Conservation (phyloP, 768 basidiomycete genomes). For the Gloeostereum incarnatum region DNA sequence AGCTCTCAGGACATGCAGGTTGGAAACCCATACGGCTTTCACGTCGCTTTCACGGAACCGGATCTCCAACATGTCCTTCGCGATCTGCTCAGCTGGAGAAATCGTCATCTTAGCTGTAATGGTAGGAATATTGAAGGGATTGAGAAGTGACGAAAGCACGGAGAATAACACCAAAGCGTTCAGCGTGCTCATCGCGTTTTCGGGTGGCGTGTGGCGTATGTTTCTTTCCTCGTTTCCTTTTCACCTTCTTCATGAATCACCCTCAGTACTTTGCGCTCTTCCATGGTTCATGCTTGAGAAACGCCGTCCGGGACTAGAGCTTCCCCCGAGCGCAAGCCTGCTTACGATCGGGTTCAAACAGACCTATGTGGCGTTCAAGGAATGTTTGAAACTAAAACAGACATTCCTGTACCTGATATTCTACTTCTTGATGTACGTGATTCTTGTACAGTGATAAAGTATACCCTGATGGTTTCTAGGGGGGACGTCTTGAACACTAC, state of each 20-base stretch:
- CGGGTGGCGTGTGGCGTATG: conserved; percentile 69
- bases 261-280: conserved; percentile 50
- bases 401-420: conserved; percentile 68
- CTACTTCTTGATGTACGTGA: conserved; percentile 63
- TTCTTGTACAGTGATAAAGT: background rate
- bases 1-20: conserved; percentile 13
- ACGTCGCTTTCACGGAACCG: conserved; percentile 64
- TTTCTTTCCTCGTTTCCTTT: conserved; percentile 5
- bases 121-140: conserved; percentile 64
- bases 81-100: conserved; percentile 62
- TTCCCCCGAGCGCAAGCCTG: conserved; percentile 46
- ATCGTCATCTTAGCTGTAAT: conserved; percentile 61
- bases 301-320: conserved; percentile 50
- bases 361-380: conserved; percentile 48
- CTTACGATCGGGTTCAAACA: conserved; percentile 63
- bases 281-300: conserved; percentile 73
- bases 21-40: conserved; percentile 40
- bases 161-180: conserved; percentile 72
- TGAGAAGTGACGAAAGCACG: conserved; percentile 49
- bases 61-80: conserved; percentile 68
- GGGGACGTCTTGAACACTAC: conserved; percentile 71
- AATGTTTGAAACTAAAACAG: conserved; percentile 62
- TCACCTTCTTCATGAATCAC: background rate
- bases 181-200: conserved; percentile 70
- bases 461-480: conserved; percentile 23